These are phyloP conservation scores for Talaromyces pinophilus DNA, from an alignment of 2,329 filamentous ascomycete genomes.

Conservation along the genomic window DNA sequence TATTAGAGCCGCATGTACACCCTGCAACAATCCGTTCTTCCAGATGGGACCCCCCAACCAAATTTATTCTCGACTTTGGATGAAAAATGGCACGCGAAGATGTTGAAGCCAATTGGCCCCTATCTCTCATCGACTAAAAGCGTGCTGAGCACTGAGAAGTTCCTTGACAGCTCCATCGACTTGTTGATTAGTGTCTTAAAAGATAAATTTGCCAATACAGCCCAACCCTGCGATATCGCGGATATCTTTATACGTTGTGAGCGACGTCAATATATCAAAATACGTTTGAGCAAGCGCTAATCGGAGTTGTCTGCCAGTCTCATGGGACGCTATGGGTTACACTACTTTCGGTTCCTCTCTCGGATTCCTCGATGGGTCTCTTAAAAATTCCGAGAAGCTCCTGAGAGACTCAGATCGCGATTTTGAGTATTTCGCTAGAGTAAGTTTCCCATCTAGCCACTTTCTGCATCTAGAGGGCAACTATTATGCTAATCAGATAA, in stretches of 20 bases:
- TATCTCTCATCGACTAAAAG: conserved; percentile 16
- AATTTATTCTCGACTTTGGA: conserved; percentile 18
- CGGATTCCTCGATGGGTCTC: conserved; percentile 15
- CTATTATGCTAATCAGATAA: not conserved
- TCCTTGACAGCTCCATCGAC: conserved; percentile 10
- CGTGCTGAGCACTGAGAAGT: conserved; percentile 8
- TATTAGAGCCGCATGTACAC: conserved; percentile 16
- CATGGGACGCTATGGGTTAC: conserved; percentile 17
- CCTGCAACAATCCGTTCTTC: conserved; percentile 15
- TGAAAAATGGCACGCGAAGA: conserved; percentile 15
- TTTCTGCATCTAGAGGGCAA: not conserved
- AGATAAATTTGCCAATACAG: conserved; percentile 2
- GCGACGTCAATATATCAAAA: not conserved
- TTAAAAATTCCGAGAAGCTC: conserved; percentile 9
- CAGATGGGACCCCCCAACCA: conserved; percentile 18
- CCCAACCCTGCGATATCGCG: conserved; percentile 12
- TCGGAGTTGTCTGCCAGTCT: not conserved
- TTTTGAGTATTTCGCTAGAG: conserved; percentile 20
- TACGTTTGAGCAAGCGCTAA: not conserved
- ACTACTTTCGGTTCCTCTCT: conserved; percentile 18
- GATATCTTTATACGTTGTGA: conserved; percentile 11
- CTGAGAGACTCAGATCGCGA: conserved; percentile 8
- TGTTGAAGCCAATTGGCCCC: conserved; percentile 3
- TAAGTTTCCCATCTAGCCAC: not conserved
- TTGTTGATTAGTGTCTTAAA: conserved; percentile 4